Evolutionary conservation across 495 filamentous ascomycete species (phyloP).

Genomic region (Penicillium salamii): DNA sequence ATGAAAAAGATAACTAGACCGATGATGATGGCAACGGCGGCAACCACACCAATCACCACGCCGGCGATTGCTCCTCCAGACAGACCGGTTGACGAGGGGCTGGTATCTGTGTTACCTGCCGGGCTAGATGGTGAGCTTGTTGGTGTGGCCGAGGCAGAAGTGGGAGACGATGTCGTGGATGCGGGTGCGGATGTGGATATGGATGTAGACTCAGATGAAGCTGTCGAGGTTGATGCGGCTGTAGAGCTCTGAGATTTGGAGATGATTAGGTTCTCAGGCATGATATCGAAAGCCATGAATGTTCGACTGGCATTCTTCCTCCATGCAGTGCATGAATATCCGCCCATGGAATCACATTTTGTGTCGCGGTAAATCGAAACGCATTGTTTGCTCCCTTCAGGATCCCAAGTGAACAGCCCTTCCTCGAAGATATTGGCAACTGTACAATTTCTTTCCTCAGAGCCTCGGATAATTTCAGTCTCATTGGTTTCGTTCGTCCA

Average conservation of each 20-base stretch:
- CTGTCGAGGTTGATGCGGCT: not conserved
- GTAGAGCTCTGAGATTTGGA: not conserved
- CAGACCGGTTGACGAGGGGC: not conserved
- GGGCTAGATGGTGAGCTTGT: not conserved
- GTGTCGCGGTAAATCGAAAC: slow-evolving; percentile 21
- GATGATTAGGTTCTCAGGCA: not conserved
- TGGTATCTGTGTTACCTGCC: not conserved
- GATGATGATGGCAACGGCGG: slow-evolving; percentile 2
- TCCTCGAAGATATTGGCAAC: slow-evolving; percentile 6
- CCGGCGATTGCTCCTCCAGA: slow-evolving; percentile 16
- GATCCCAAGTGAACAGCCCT: slow-evolving; percentile 17
- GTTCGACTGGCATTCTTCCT: slow-evolving; percentile 10
- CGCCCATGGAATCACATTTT: slow-evolving; percentile 3
- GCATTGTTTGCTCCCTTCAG: slow-evolving; percentile 10
- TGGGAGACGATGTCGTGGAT: not conserved
- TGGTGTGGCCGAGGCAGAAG: not conserved
- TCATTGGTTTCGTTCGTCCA: slow-evolving; percentile 13
- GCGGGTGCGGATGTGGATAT: not conserved
- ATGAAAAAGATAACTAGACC: slow-evolving; percentile 2
- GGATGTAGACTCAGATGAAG: not conserved
- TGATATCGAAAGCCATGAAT: slow-evolving; percentile 8
- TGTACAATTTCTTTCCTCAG: slow-evolving; percentile 7
- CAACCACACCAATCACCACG: slow-evolving; percentile 12
- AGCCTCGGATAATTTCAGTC: slow-evolving; percentile 11
- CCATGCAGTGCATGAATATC: slow-evolving; percentile 9